Base-by-base conservation (phyloP, 495 filamentous ascomycete genomes). In the Poronia punctata region DNA sequence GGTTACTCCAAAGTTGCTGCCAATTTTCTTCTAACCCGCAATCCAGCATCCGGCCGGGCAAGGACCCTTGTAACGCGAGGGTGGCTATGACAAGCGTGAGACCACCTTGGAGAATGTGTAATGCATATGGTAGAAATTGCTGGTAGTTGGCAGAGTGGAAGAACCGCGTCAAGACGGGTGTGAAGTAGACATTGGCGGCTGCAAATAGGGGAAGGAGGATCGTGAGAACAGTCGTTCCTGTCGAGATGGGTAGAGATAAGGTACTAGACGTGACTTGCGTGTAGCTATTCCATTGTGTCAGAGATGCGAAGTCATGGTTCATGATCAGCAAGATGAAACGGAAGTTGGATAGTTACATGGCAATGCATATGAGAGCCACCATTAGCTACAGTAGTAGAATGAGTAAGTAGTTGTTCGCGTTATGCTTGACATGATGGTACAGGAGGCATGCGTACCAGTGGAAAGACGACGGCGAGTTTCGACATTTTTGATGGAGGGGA, bases 11-110 rank as follows among this genome's bases (percentile, higher is more conserved):
- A 38, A 80, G 49, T 2, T 27, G 17, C 29, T 61, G 51, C 82
- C 83, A 87, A 16, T 56, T 54, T 17, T 61, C 45, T 5, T 78
- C 56, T 4, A 86, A 67, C 6, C 57, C 52, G 46, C 79, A 83
- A 15, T 57, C 40, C 9, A 77, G 57, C 20, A 63, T 56, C 2
- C 47, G 56, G 0, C 66, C 57, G 1, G 78, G 68, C 20, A 58
- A 59, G 40, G 72, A 66, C 46, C 74, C 71, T 33, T 75, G 64
- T n/a, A 74, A 64, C 4, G 75, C 59, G 11, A 78, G 59, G 3
- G 79, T 80, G 15, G 74, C 71, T 19, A 83, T 50, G 31, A 78
- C 55, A 16, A 68, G 67, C 7, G 66, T 64, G 37, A 79, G 48
- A 31, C 72, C 60, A 28, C 69, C 66, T 18, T 70, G 65, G 28